Base-by-base conservation (phyloP, 306 rosid species). In the Citrullus colocynthis region DNA sequence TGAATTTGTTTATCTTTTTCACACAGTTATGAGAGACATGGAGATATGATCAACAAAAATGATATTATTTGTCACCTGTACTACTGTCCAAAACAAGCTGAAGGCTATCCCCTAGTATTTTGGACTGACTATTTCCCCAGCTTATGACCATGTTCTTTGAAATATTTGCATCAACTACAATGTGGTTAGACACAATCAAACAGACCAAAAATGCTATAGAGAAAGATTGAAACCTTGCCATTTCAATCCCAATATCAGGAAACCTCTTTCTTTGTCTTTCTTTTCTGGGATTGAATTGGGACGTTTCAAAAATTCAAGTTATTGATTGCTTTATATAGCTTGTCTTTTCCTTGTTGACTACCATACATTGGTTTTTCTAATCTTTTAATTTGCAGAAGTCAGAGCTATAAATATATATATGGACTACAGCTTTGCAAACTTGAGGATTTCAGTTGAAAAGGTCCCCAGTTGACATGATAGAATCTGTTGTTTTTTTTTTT, bases 21-120 rank as follows among this genome's bases (percentile, higher is more conserved):
- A 41, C 30, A 65, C 32, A 79, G 45, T 8, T 44, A 8, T 10
- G 24, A 34, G 9, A 62, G 32, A 20, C 63, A 28, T 34, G 44
- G 8, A n/a, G 6, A 58, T 45, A 2, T 48, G 21, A 6, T 12
- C 36, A 11, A 11, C 13, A 24, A 48, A 24, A 13, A 28, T 32
- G 30, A 55, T 61, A 16, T 78, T 61, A 16, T 78, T 72, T 34
- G 4, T 55, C 41, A 91, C 98, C 97, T 82, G 96, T 84, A 34
- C 84, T 82, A 78, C 73, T 67, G 85, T 90, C 90, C 64, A 93
- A 85, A 77, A 87, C 92, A 58, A 93, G 97, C 57, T 85, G 85
- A 44, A 91, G 93, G 61, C 88, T 90, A 8, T 90, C 93, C 58
- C 93, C 81, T 21, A 72, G 77, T 79, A 91, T 30, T 61, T 74